Base-by-base conservation (phyloP, 257 asterid species). In the Nicotiana obtusifolia region DNA sequence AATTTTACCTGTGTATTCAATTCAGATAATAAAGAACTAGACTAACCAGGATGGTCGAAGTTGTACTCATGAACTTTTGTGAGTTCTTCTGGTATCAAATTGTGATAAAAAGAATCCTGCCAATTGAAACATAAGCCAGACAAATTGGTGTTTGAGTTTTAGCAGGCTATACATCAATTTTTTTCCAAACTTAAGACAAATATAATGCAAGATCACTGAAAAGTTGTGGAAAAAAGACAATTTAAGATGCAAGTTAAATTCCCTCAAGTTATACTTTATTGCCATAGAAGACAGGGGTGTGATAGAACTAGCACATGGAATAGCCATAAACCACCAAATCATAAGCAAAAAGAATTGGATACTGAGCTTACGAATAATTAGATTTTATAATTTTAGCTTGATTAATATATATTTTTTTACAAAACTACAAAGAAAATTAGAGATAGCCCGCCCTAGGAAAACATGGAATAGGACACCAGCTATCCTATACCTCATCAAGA, bases 21-120 rank as follows among this genome's bases (percentile, higher is more conserved):
- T 10, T 28, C 69, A 64, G 41, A 71, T 41, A 41, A 54, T 54
- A 71, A 20, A 44, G 59, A 19, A 82, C 65, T 78, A 76, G 76
- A 87, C 94, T 86, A 83, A 93, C 99, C 99, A 77, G 99, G 99
- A 87, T 96, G 99, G 86, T 96, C 99, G 89, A 96, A 96, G 89
- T 96, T 96, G 95, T 94, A 96, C 81, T 94, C 99, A 69, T 96
- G 91, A 86, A 94, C 95, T 89, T 89, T 93, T 87, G 90, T 87
- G 84, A 91, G 95, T 87, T 94, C 97, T 57, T 94, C 98, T n/a
- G 90, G 86, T 31, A 91, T 92, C 93, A 96, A 88, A 85, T 90
- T 89, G 88, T 92, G 91, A 88, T 96, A 96, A 88, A 96, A 96
- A 7, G 98, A 94, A 88, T 94, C 98, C 99, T 96, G 97, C 84